A percentile compares a stretch with the other conserved stretches of the same genome.
Evolutionary conservation across 257 asterid genomes (phyloP).

Genomic region (Capsicum rhomboideum): DNA sequence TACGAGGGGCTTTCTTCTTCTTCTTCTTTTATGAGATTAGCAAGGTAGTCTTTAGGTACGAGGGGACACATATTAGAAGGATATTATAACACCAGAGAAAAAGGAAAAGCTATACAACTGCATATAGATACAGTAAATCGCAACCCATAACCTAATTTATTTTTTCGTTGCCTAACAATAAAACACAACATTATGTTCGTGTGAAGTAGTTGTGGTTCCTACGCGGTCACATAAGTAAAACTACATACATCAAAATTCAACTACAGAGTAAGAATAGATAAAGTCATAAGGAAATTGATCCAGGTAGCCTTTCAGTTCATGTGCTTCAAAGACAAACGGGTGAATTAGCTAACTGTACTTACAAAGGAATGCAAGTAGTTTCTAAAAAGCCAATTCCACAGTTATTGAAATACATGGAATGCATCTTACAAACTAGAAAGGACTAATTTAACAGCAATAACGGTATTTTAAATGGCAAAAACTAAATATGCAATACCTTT

Average conservation of each 20-base stretch:
- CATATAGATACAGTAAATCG: background rate
- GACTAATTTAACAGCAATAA: background rate
- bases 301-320: background rate
- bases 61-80: background rate
- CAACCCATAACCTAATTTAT: background rate
- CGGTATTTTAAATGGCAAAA: background rate
- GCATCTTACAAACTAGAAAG: background rate
- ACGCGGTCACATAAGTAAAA: background rate
- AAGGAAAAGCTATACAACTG: background rate
- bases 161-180: background rate
- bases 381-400: too few species aligned
- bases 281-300: background rate
- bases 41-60: background rate
- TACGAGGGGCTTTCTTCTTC: background rate
- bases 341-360: background rate
- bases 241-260: background rate
- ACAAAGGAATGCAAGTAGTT: too few species aligned
- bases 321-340: background rate
- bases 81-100: background rate
- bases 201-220: background rate
- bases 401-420: background rate
- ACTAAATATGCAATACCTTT: constrained; percentile 8
- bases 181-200: background rate
- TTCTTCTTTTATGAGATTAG: background rate
- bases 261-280: background rate